A percentile compares a stretch with the other conserved stretches of the same genome.
Evolutionary conservation across 148 eudicot species (phyloP).

Genomic region (Spergularia marina): DNA sequence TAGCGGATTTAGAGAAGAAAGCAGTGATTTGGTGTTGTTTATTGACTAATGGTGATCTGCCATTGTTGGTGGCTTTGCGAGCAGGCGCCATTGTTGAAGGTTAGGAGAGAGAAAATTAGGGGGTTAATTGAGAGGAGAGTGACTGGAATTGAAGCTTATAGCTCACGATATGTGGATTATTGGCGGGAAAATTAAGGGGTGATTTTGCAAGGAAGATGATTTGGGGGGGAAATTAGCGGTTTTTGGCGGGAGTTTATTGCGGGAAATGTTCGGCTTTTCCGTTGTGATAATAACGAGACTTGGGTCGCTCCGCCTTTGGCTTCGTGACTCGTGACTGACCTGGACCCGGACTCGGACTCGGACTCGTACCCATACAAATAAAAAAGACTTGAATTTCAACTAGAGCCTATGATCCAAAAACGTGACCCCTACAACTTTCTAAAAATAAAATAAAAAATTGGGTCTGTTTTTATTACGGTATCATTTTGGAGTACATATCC

Average conservation of each 20-base stretch:
- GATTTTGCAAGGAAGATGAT: too few relatives aligned
- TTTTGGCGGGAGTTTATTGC: slow-evolving; percentile 30
- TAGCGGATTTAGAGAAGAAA: slow-evolving; percentile 49
- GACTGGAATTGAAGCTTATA: not conserved
- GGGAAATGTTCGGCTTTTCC: not conserved
- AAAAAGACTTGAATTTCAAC: too few relatives aligned
- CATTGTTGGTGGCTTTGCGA: slow-evolving; percentile 47
- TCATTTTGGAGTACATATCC: too few relatives aligned
- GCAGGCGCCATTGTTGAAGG: slow-evolving; percentile 50
- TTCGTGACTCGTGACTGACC: too few relatives aligned
- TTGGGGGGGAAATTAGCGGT: slow-evolving; percentile 5
- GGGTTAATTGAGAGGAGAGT: not conserved
- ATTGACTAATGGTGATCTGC: slow-evolving; percentile 84
- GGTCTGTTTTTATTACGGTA: too few relatives aligned
- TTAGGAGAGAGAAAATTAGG: not conserved
- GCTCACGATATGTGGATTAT: not conserved
- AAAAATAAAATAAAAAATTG: too few relatives aligned
- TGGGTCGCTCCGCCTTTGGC: too few relatives aligned
- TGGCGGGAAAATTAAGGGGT: slow-evolving; percentile 9
- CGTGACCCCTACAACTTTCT: too few relatives aligned
- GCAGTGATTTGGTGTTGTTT: slow-evolving; percentile 87
- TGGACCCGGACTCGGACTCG: too few relatives aligned
- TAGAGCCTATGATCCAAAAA: too few relatives aligned
- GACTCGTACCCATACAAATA: too few relatives aligned
- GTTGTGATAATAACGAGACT: not conserved